phyloP scores from a whole-genome alignment of 139 green algal species.

The Zygnema cylindricum region DNA sequence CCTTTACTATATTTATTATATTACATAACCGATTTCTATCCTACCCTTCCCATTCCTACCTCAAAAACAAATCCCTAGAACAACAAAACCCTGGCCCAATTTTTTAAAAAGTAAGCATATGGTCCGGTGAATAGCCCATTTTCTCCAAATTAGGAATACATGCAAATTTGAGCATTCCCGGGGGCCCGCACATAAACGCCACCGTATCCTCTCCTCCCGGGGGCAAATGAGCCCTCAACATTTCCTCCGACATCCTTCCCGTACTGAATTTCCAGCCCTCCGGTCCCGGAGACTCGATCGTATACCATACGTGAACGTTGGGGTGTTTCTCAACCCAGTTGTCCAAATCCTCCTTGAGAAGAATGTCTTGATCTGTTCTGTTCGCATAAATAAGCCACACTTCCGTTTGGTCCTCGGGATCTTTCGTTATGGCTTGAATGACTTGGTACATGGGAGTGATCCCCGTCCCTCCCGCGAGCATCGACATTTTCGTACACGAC shows the following conservation, averaged over 20 bases:
- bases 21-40: no score
- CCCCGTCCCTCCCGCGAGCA: constrained; percentile 94
- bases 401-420: constrained; percentile 82
- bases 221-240: constrained; percentile 79
- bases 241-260: constrained; percentile 82
- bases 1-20: no score
- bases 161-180: constrained; percentile 88
- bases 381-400: constrained; percentile 95
- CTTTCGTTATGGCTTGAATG: constrained; percentile 76
- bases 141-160: constrained; percentile 83
- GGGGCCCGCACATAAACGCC: constrained; percentile 89
- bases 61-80: no score
- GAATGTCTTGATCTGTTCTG: constrained; percentile 87
- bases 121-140: constrained; percentile 70
- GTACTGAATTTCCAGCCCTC: constrained; percentile 73
- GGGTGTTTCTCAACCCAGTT: not conserved
- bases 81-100: no score
- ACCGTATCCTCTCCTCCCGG: constrained; percentile 65
- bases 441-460: constrained; percentile 73
- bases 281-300: constrained; percentile 64
- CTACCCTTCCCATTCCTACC: no score
- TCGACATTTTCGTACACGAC: constrained; percentile 72
- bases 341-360: constrained; percentile 90
- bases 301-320: constrained; percentile 59
- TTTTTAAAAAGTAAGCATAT: constrained; percentile 72